Evolutionary conservation across 2,329 filamentous ascomycete species (phyloP), one percentile per base, ranked within the genome.

Genomic region (Talaromyces funiculosus): DNA sequence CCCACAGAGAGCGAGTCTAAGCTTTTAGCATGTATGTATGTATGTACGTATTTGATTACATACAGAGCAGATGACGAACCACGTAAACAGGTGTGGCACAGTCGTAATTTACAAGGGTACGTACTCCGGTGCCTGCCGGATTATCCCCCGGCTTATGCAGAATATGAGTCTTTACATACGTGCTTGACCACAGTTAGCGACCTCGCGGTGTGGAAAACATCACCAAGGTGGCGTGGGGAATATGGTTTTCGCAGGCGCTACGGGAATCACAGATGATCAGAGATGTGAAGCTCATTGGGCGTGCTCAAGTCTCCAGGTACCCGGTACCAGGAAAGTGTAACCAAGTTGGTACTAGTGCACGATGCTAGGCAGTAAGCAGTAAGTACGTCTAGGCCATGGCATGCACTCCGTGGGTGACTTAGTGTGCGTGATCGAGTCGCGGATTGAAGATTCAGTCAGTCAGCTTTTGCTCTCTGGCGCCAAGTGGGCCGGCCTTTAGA

Each of bases 1-100:
- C n/a, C n/a, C n/a, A n/a, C n/a, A n/a, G n/a, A n/a, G 14, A 22
- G 49, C 22, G 22, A 45, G 22, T 45, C 42, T 45, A 33, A 51
- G 47, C 47, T 51, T 40, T 51, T 51, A 51, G 47, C 47, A 35
- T 51, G 29, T 33, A n/a, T n/a, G n/a, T n/a, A n/a, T n/a, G n/a
- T n/a, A n/a, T n/a, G n/a, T n/a, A n/a, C n/a, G n/a, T n/a, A 51
- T 35, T 20, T 35, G 9, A 51, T 20, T 51, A 31, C 26, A 49
- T 33, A 31, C 24, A 49, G 2, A 29, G 16, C 22, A 26, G 24
- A 47, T 14, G 9, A 33, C 31, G 2, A 33, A 33, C 8, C 6
- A 33, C 31, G n/a, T n/a, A 26, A 37, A 31, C 47, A 4, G 29
- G 7, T 24, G 35, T 40, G 37, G 16, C 35, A 55, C 22, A 55